A percentile compares a stretch with the other conserved stretches of the same genome.
Evolutionary conservation across 306 rosid species (phyloP).

Genomic region (Gastrolobium bilobum): DNA sequence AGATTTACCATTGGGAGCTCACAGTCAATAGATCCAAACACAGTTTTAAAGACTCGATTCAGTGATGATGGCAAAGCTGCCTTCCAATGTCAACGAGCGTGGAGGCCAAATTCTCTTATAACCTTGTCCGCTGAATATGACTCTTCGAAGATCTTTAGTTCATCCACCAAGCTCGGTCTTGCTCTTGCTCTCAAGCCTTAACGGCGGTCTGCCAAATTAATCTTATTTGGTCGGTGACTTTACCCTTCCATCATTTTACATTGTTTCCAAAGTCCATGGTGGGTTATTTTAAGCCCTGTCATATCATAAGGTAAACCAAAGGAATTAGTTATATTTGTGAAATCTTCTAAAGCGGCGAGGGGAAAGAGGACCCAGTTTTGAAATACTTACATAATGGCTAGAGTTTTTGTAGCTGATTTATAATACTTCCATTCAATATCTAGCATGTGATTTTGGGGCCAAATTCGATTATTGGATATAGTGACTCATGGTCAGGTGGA

Average conservation of each 20-base stretch:
- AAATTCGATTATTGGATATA: constrained; percentile 25
- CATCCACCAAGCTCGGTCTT: constrained; percentile 83
- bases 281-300: constrained; percentile 52
- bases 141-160: constrained; percentile 60
- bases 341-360: constrained; percentile 52
- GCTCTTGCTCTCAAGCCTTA: constrained; percentile 89
- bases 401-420: constrained; percentile 47
- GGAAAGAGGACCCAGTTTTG: constrained; percentile 71
- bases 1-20: constrained; percentile 85
- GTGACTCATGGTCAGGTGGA: constrained; percentile 27
- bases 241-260: constrained; percentile 44
- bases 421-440: constrained; percentile 31
- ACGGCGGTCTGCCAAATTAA: constrained; percentile 40
- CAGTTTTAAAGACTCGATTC: constrained; percentile 77
- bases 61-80: constrained; percentile 81
- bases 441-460: constrained; percentile 44
- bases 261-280: constrained; percentile 46
- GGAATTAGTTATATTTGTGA: constrained; percentile 50
- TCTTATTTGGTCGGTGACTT: constrained; percentile 26
- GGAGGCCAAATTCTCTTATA: constrained; percentile 93
- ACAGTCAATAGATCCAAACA: constrained; percentile 65
- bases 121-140: constrained; percentile 88
- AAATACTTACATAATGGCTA: constrained; percentile 47
- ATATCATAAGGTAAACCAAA: constrained; percentile 55
- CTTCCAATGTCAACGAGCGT: constrained; percentile 77